Evolutionary conservation across 805 yeast species (phyloP).

Genomic region (Barnettozyma wickerhamii): DNA sequence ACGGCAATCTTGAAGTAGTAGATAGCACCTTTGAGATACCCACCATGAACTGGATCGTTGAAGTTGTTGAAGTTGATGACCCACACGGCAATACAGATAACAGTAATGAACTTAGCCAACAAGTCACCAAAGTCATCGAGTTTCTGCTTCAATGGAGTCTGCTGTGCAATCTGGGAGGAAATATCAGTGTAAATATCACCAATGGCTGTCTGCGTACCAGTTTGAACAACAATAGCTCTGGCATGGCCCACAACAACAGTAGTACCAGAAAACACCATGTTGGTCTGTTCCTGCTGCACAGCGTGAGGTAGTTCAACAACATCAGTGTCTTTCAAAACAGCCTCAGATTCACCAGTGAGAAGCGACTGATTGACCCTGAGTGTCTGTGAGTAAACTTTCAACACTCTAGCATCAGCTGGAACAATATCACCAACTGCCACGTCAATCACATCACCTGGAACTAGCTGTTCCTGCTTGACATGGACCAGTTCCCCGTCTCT

Average conservation of each 20-base stretch:
- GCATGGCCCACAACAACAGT: slow-evolving; percentile 40
- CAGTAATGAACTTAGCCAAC: slow-evolving; percentile 38
- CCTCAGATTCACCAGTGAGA: slow-evolving; percentile 44
- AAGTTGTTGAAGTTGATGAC: slow-evolving; percentile 37
- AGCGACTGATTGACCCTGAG: slow-evolving; percentile 42
- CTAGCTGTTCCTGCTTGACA: slow-evolving; percentile 38
- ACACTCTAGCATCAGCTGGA: slow-evolving; percentile 45
- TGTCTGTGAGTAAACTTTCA: slow-evolving; percentile 34
- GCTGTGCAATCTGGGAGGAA: slow-evolving; percentile 34
- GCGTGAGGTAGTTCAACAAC: slow-evolving; percentile 27
- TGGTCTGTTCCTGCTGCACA: slow-evolving; percentile 34
- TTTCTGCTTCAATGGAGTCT: slow-evolving; percentile 35
- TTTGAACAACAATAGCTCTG: slow-evolving; percentile 40
- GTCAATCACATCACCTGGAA: slow-evolving; percentile 43
- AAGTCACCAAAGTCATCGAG: slow-evolving; percentile 35
- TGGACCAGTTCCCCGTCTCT: slow-evolving; percentile 38
- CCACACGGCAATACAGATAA: slow-evolving; percentile 45
- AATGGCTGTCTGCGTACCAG: slow-evolving; percentile 45
- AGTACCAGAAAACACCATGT: slow-evolving; percentile 47
- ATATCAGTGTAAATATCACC: slow-evolving; percentile 43
- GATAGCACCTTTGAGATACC: slow-evolving; percentile 41
- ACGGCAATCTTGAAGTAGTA: slow-evolving; percentile 47
- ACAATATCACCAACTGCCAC: slow-evolving; percentile 38
- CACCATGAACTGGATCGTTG: slow-evolving; percentile 40
- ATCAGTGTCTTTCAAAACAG: slow-evolving; percentile 33